phyloP scores from a whole-genome alignment of 352 stramenopile genomes.

The Phytophthora palmivora region DNA sequence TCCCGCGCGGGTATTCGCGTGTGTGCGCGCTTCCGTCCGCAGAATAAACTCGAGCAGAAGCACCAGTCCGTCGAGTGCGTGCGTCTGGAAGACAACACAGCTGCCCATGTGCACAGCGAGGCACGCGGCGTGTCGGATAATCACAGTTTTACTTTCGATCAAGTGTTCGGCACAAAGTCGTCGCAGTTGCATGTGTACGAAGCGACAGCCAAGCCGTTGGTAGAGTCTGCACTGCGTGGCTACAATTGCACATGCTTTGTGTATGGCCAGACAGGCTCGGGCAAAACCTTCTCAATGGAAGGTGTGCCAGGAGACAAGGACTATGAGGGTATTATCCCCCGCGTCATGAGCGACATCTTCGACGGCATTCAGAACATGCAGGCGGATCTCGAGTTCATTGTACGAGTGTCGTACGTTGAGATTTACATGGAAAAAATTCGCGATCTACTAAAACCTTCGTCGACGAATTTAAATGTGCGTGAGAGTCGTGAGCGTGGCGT shows the following conservation, averaged over 20 bases:
- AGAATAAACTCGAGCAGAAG: conserved; percentile 81
- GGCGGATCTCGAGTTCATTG: conserved; percentile 90
- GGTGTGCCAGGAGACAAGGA: conserved; percentile 71
- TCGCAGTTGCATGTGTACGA: conserved; percentile 74
- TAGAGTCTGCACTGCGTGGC: conserved; percentile 66
- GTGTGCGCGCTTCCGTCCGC: conserved; percentile 75
- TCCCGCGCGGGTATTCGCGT: conserved; percentile 65
- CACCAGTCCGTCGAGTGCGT: conserved; percentile 72
- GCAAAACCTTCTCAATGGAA: conserved; percentile 95
- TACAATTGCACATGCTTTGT: conserved; percentile 94
- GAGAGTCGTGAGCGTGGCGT: conserved; percentile 70
- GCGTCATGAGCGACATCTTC: conserved; percentile 77
- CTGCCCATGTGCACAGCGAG: conserved; percentile 46
- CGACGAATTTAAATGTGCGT: conserved; percentile 66
- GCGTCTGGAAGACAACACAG: conserved; percentile 53
- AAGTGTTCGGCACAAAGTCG: conserved; percentile 63
- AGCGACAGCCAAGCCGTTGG: conserved; percentile 66
- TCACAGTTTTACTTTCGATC: conserved; percentile 80
- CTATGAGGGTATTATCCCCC: conserved; percentile 77
- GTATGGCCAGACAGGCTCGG: conserved; percentile 92
- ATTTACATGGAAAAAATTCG: conserved; percentile 99
- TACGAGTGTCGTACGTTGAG: conserved; percentile 98
- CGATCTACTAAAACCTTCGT: conserved; percentile 90
- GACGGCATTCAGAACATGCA: conserved; percentile 75
- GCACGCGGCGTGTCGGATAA: conserved; percentile 35